Conservation (phyloP, 805 yeast genomes). For the Pichia occidentalis region DNA sequence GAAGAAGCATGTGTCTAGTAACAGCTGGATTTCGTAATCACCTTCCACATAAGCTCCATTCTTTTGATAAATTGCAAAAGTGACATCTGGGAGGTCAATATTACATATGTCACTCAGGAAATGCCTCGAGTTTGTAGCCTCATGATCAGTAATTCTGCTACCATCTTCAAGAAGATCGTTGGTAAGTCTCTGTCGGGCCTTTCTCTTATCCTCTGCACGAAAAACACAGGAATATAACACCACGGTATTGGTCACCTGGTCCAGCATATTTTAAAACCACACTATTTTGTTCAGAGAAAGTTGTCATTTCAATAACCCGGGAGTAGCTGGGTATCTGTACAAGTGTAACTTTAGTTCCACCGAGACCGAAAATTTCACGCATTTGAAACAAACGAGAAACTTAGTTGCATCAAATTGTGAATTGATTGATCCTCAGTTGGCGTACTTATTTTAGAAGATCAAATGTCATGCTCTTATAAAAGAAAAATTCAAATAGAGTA, state of each 20-base stretch:
- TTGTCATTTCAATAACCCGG: too few species aligned
- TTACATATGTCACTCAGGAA: conserved; percentile 5
- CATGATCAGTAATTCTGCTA: background rate
- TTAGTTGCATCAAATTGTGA: too few species aligned
- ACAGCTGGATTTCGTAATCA: conserved; percentile 5
- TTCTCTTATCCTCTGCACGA: conserved; percentile 5
- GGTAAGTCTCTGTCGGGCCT: background rate
- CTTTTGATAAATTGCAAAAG: conserved; percentile 4
- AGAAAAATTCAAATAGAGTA: too few species aligned
- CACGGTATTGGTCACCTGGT: background rate
- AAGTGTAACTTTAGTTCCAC: too few species aligned
- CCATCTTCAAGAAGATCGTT: conserved; percentile 1
- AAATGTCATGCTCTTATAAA: too few species aligned
- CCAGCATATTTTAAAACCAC: too few species aligned
- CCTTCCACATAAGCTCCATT: background rate
- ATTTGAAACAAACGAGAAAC: too few species aligned
- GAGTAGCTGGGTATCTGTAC: too few species aligned
- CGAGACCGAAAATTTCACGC: too few species aligned
- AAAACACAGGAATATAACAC: conserved; percentile 6
- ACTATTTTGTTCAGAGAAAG: too few species aligned
- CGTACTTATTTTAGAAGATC: too few species aligned
- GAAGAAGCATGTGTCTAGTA: conserved; percentile 7
- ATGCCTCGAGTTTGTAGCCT: conserved; percentile 5
- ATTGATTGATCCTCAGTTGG: too few species aligned
- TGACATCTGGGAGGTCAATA: background rate